Conservation (phyloP, 495 filamentous ascomycete genomes). For the Evansstolkia leycettana region DNA sequence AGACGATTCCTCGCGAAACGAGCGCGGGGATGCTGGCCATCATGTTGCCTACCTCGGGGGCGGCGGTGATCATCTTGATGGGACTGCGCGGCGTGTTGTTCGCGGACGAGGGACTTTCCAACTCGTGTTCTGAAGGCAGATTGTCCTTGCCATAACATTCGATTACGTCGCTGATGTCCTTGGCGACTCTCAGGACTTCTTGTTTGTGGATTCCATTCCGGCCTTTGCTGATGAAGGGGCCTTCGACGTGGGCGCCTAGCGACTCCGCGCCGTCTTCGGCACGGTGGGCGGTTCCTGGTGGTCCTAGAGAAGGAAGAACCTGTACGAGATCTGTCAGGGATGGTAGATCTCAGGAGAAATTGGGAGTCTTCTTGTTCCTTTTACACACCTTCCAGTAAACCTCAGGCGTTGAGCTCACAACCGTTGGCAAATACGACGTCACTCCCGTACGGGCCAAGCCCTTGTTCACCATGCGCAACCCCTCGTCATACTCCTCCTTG, state of each 20-base stretch:
- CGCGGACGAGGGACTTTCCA: conserved; percentile 3
- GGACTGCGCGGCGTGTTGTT: conserved; percentile 10
- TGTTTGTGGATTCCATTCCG: conserved; percentile 64
- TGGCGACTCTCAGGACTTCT: conserved; percentile 43
- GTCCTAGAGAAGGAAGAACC: conserved; percentile 61
- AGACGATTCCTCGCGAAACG: conserved; percentile 46
- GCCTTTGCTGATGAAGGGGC: conserved; percentile 62
- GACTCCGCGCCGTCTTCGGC: conserved; percentile 61
- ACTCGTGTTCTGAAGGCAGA: conserved; percentile 16
- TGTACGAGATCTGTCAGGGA: conserved; percentile 9
- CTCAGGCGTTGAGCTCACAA: conserved; percentile 50
- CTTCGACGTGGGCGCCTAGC: conserved; percentile 75
- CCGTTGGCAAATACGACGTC: conserved; percentile 71
- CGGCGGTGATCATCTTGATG: conserved; percentile 69
- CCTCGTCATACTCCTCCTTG: conserved; percentile 49
- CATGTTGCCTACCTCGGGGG: conserved; percentile 62
- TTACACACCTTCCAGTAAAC: conserved; percentile 50
- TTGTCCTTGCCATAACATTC: conserved; percentile 59
- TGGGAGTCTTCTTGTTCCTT: no score
- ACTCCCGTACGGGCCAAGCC: conserved; percentile 63
- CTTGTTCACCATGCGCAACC: conserved; percentile 52
- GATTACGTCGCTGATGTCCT: conserved; percentile 44
- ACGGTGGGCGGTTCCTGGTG: conserved; percentile 36
- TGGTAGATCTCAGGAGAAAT: no score
- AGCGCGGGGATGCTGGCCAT: conserved; percentile 48